These are phyloP conservation scores for Vaccinium corymbosum DNA, from an alignment of 148 eudicot genomes.

Conservation along the genomic window DNA sequence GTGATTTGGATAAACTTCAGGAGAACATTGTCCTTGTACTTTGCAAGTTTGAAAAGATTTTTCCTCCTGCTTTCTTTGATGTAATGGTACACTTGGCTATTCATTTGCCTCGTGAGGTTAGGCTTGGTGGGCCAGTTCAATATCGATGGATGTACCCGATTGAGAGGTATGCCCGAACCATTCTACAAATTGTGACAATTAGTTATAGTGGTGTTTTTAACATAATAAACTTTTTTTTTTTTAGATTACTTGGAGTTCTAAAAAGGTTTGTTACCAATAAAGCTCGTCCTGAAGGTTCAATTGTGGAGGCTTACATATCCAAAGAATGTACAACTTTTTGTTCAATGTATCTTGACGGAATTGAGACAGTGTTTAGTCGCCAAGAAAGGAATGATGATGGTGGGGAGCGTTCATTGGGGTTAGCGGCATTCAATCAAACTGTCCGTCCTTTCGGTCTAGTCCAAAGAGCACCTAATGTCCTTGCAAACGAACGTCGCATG, in stretches of 20 bases:
- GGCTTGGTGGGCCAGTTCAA: constrained; percentile 10
- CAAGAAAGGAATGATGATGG: too few species aligned
- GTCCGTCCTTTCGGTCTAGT: too few species aligned
- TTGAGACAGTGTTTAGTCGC: too few species aligned
- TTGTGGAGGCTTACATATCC: too few species aligned
- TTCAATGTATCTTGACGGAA: too few species aligned
- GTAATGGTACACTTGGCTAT: constrained; percentile 19
- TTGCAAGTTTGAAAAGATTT: neutral
- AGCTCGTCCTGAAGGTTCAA: neutral
- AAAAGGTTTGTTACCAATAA: neutral
- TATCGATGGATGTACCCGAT: constrained; percentile 13
- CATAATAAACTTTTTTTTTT: neutral
- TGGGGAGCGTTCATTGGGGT: neutral
- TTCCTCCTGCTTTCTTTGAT: constrained; percentile 12
- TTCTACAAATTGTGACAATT: neutral
- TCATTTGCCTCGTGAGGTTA: constrained; percentile 6
- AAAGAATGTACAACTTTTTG: too few species aligned
- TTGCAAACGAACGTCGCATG: too few species aligned
- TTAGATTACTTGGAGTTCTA: too few species aligned
- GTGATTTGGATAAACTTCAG: neutral
- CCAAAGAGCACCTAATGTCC: too few species aligned
- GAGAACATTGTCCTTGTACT: neutral
- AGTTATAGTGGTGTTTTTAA: neutral
- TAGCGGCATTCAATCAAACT: too few species aligned
- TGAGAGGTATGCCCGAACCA: neutral